Evolutionary conservation across 495 filamentous ascomycete species (phyloP).

Genomic region (Neurospora sp.): DNA sequence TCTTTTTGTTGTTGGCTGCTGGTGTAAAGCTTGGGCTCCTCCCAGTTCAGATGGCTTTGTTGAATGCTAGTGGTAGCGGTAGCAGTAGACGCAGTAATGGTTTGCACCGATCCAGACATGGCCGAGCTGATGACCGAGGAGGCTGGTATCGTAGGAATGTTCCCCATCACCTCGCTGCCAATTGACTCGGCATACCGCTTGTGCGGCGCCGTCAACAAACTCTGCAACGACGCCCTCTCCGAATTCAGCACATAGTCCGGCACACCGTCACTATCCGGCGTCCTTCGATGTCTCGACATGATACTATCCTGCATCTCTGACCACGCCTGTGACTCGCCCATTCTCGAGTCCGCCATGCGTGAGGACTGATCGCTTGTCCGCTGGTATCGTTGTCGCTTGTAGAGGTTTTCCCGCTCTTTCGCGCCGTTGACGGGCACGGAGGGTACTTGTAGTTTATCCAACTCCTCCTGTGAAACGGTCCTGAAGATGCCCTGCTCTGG

Average conservation of each 20-base stretch:
- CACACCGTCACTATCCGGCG: background rate
- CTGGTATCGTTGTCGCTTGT: constrained; percentile 3
- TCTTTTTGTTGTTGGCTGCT: background rate
- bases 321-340: constrained; percentile 3
- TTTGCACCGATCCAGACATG: background rate
- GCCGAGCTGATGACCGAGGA: background rate
- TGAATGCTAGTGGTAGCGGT: background rate
- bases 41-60: background rate
- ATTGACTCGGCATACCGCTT: background rate
- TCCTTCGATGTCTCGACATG: background rate
- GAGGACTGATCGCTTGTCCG: constrained; percentile 20
- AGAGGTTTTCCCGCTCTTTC: background rate
- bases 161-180: background rate
- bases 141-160: background rate
- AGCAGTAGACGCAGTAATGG: background rate
- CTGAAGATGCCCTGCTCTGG: constrained; percentile 43
- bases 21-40: background rate
- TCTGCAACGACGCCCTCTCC: background rate
- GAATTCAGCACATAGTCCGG: background rate
- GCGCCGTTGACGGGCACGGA: constrained; percentile 1
- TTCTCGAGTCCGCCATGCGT: constrained; percentile 5
- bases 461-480: constrained; percentile 37
- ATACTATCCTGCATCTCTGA: background rate
- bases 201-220: background rate
- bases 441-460: constrained; percentile 19